Base-by-base conservation (phyloP, 2,329 filamentous ascomycete species). In the Phialophora verrucosa region DNA sequence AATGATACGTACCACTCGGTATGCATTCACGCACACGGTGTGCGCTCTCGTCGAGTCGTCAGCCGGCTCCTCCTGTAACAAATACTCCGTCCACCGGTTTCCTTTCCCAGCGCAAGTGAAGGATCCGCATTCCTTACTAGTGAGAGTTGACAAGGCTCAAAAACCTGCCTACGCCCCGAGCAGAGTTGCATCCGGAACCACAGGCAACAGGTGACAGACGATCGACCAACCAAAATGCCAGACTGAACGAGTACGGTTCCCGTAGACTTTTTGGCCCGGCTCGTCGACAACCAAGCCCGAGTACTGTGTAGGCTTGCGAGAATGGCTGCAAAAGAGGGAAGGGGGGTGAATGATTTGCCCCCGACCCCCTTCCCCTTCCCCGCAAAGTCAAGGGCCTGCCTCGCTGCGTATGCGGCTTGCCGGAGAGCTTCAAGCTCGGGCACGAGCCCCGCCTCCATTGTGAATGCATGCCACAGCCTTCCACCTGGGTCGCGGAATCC, bases 391-490 rank as follows among this genome's bases (percentile, higher is more conserved):
- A 51, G 49, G 20, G 12, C 27, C n/a, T 53, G 20, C 10, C 23
- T 53, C 14, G 29, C 10, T 51, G 49, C n/a, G 20, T 23, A 51
- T 29, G 20, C 10, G 12, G n/a, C 23, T 23, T 50, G 23, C n/a
- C 11, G 8, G 47, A 27, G 49, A 14, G 25, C 20, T 27, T 17
- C 38, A 7, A n/a, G 38, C 38, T 44, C 17, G 17, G 2, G 38
- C 11, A 51, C 7, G 14, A 27, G 49, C 49, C 49, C 20, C 49
- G 53, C 25, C 53, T n/a, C 53, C 29, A 11, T n/a, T 14, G 25
- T n/a, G 49, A 10, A 55, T 55, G 53, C 53, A 55, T 31, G 53
- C 53, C 53, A 20, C 53, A 55, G 53, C 53, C 53, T 55, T 55
- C 53, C 29, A 11, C 38, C 12, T 35, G 8, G 8, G 17, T 35